Base-by-base conservation (phyloP, 2,329 filamentous ascomycete species). In the Fusarium goolgardi region DNA sequence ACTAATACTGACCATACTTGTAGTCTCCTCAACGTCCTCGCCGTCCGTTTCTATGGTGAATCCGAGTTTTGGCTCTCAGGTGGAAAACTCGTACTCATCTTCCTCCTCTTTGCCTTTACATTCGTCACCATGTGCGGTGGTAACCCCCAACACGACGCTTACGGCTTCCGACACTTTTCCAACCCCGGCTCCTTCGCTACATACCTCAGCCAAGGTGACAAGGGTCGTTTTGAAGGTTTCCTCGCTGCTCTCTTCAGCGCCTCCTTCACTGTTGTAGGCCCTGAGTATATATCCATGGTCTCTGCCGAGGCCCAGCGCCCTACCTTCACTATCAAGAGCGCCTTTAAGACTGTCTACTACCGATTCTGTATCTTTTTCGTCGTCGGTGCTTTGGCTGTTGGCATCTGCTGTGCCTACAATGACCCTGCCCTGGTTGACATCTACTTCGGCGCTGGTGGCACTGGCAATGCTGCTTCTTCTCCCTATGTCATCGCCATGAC, bases 151-250 rank as follows among this genome's bases (percentile, higher is more conserved):
- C 81, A 82, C 3, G 81, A 86, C 21, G 81, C 84, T 3, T 83
- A 88, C 54, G 90, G 90, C 1, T 91, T 91, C 75, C 78, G 84
- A 45, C 91, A 91, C 75, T 93, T 90, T 88, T 85, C 81, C 44
- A 79, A 86, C 39, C 89, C 89, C 0, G 88, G 87, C 2, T 39
- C 73, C 0, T 75, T 76, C 57, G 83, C 82, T 4, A 85, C 88
- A 64, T 81, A 87, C 55, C 83, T 89, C 57, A 83, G 86, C 49
- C 79, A 80, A 0, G 90, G 90, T 1, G 74, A 83, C 40, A 82
- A 90, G 0, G 91, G 91, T 15, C 83, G 83, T 34, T 91, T 89
- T 69, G 81, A 91, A 11, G 90, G 89, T 0, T 91, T 92, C 73
- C 77, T 91, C 27, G 84, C 88, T 50, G 88, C 86, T 60, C 77